These are phyloP conservation scores for Phytophthora litchii DNA, from an alignment of 352 stramenopile species.

Conservation along the genomic window DNA sequence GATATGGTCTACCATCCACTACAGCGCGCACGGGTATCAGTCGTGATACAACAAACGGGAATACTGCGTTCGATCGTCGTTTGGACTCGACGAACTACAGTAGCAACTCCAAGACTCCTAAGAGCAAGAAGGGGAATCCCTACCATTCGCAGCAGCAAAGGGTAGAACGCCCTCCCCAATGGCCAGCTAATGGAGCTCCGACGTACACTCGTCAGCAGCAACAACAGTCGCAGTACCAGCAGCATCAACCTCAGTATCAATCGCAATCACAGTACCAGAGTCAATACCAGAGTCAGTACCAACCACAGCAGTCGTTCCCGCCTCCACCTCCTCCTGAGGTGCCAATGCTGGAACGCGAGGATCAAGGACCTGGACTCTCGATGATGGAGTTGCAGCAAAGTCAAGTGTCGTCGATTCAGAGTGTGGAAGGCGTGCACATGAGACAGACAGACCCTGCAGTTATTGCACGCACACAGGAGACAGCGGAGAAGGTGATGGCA, in stretches of 20 bases:
- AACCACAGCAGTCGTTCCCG: conserved; percentile 28
- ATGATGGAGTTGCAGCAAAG: conserved; percentile 42
- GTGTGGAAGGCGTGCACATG: conserved; percentile 26
- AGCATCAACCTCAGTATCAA: conserved; percentile 22
- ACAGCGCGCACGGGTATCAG: conserved; percentile 23
- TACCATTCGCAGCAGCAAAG: conserved; percentile 11
- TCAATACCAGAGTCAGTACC: conserved; percentile 23
- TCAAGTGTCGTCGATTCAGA: conserved; percentile 18
- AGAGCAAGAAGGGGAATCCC: conserved; percentile 17
- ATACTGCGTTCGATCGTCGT: conserved; percentile 22
- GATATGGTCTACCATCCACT: conserved; percentile 22
- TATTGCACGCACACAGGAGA: conserved; percentile 41
- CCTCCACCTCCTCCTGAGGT: conserved; percentile 32
- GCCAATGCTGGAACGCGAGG: conserved; percentile 36
- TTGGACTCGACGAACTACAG: conserved; percentile 32
- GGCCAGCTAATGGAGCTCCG: conserved; percentile 32
- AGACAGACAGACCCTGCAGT: conserved; percentile 33
- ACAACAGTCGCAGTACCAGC: conserved; percentile 24
- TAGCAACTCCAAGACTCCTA: conserved; percentile 18
- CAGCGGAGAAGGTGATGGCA: conserved; percentile 59
- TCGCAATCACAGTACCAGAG: conserved; percentile 16
- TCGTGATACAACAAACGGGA: conserved; percentile 18
- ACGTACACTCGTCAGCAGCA: conserved; percentile 39
- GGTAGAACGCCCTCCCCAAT: conserved; percentile 31
- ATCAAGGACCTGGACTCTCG: conserved; percentile 28